Evolutionary conservation across 768 basidiomycete genomes (phyloP), one percentile per base, ranked within the genome.

Genomic region (Lactarius pseudohatsudake): DNA sequence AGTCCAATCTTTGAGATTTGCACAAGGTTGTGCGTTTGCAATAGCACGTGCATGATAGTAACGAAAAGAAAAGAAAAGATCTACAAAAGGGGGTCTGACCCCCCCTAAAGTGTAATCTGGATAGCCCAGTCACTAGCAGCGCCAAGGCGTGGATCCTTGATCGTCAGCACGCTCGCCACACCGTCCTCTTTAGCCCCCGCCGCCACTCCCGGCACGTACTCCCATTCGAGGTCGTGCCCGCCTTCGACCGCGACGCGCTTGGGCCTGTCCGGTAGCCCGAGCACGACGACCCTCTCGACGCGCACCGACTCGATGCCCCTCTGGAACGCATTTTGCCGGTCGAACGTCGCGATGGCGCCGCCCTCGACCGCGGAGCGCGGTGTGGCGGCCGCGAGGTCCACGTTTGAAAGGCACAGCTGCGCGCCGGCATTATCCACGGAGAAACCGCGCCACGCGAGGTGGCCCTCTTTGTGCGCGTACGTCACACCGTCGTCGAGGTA

Each of bases 401-500:
- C 75, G 74, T 85, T 91, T 57, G 72, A 73, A 58, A 81, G 72
- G 38, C 80, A 79, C 56, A 87, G 74, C 60, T 77, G 81, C 69
- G 85, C 77, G 56, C 74, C 76, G 50, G 2, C 5, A 5, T 5
- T 22, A 62, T 80, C 82, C 30, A 92, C 88, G 30, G 72, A 72
- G 73, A 96, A 92, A 66, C 82, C 79, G 63, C 93, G 87, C 92
- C 92, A 96, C 66, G 97, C 81, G 74, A 92, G 85, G 65, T 94
- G 81, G 36, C 97, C 97, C 7, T 83, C 74, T 65, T 84, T 78
- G 76, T 95, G 88, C 5, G 82, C 79, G 76, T 87, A 98, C 0
- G 89, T 85, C 60, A 89, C 90, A 16, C 97, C 97, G 71, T 98
- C 97, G 75, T 99, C 97, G 64, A 96, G 84, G 77, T 98, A 99